These are phyloP conservation scores for Neoboletus magnificus DNA, from an alignment of 768 basidiomycete species.

Conservation along the genomic window DNA sequence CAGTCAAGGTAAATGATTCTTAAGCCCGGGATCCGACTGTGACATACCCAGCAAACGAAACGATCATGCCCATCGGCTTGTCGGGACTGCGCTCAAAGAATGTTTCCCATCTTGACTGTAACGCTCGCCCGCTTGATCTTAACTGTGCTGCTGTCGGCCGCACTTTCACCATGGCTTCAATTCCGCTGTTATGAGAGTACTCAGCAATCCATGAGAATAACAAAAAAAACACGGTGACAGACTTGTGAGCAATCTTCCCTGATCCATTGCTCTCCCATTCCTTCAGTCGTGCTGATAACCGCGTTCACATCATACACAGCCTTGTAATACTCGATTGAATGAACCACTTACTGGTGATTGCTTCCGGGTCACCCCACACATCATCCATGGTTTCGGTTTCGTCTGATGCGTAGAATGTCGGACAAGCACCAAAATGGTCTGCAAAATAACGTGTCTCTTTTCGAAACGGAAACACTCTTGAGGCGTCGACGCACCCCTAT, in stretches of 20 bases:
- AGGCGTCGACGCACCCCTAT: slow-evolving; percentile 38
- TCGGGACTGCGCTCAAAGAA: slow-evolving; percentile 51
- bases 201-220: neutral
- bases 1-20: neutral
- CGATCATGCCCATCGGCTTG: slow-evolving; percentile 49
- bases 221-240: slow-evolving; percentile 4
- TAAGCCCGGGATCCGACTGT: neutral
- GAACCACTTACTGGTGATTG: slow-evolving; percentile 36
- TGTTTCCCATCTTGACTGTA: slow-evolving; percentile 19
- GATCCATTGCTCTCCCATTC: slow-evolving; percentile 38
- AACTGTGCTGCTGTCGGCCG: slow-evolving; percentile 50
- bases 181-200: slow-evolving; percentile 34
- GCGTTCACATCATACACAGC: neutral
- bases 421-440: slow-evolving; percentile 31
- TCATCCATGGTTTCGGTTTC: slow-evolving; percentile 48
- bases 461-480: no score
- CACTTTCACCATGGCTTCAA: slow-evolving; percentile 54
- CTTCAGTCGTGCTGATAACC: slow-evolving; percentile 23
- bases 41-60: slow-evolving; percentile 39
- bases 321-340: no score
- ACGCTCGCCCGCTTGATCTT: slow-evolving; percentile 42
- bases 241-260: slow-evolving; percentile 58
- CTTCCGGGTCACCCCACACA: slow-evolving; percentile 39
- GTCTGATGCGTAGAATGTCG: slow-evolving; percentile 38
- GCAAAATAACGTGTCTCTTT: neutral